Evolutionary conservation across 257 asterid genomes (phyloP), one percentile per base, ranked within the genome.

Genomic region (Salvia hispanica): DNA sequence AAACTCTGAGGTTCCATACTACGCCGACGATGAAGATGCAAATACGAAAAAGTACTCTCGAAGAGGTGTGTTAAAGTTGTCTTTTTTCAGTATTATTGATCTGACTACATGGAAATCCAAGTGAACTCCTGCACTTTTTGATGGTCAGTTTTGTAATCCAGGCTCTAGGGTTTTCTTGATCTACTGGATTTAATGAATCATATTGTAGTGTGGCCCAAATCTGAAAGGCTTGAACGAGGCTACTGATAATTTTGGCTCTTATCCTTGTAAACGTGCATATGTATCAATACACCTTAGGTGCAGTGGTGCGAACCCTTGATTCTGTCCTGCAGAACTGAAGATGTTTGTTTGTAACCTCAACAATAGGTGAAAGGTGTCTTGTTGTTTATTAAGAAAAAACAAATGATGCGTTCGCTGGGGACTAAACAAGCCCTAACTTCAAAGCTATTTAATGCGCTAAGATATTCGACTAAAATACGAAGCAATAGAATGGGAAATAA

Each of bases 11-110:
- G 58, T 71, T 63, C 77, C 88, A 28, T 93, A 93, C 78, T 90
- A 82, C 78, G 94, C 88, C 14, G 96, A 93, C 57, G 97, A 93
- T 73, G 97, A 93, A 76, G 98, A 93, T 76, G 89, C 81, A 7
- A 93, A 86, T 72, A 76, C 74, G 83, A 90, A 81, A 71, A 92
- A 93, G 75, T 93, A 93, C 88, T 70, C 96, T 4, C 77, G 86
- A 72, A 86, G 98, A 82, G 98, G 99, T 90, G 40, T 40, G 69
- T 37, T 48, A 55, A 42, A 52, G 18, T 70, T 64, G 43, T 15
- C 43, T 67, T 44, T 39, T 45, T 46, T 47, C n/a, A 15, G 25
- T 42, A 16, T 12, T 46, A 21, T 61, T 61, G 11, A 6, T 14
- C 15, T 43, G 39, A 10, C 15, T 60, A 36, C 62, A 36, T 25